A percentile compares a stretch with the other conserved stretches of the same genome.
These are phyloP conservation scores for Cyberlindnera veronae DNA, from an alignment of 805 yeast genomes.

Conservation along the genomic window DNA sequence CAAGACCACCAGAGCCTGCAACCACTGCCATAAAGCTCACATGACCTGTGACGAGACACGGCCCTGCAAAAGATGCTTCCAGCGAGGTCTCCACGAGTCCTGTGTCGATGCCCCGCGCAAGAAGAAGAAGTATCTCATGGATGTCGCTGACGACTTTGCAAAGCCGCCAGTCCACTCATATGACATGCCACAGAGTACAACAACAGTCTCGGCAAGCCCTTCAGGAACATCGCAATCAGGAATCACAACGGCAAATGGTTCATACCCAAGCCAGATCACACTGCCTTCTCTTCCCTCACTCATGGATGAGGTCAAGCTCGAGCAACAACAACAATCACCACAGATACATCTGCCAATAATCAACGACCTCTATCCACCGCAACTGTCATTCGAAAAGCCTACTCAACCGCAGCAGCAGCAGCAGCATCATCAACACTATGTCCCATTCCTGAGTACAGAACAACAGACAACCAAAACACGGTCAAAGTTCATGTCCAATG, in stretches of 20 bases:
- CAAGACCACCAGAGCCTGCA: constrained; percentile 85
- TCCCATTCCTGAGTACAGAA: constrained; percentile 11
- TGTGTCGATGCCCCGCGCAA: constrained; percentile 92
- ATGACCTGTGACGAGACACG: constrained; percentile 83
- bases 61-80: constrained; percentile 78
- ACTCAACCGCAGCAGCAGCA: no score
- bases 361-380: constrained; percentile 15
- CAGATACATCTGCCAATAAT: constrained; percentile 2
- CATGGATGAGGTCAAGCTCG: constrained; percentile 4
- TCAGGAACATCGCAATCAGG: no score
- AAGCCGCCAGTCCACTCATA: no score
- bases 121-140: constrained; percentile 74
- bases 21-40: constrained; percentile 87
- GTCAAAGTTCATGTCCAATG: constrained; percentile 56
- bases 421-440: constrained; percentile 25
- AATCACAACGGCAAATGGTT: not conserved
- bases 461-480: constrained; percentile 7
- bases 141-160: constrained; percentile 36
- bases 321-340: not conserved
- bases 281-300: constrained; percentile 8
- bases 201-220: not conserved
- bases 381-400: constrained; percentile 5
- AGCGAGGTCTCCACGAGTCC: constrained; percentile 59
- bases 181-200: not conserved
- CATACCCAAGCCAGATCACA: constrained; percentile 1